phyloP scores from a whole-genome alignment of 108 stramenopile genomes.

The Fragilaria crotonensis region DNA sequence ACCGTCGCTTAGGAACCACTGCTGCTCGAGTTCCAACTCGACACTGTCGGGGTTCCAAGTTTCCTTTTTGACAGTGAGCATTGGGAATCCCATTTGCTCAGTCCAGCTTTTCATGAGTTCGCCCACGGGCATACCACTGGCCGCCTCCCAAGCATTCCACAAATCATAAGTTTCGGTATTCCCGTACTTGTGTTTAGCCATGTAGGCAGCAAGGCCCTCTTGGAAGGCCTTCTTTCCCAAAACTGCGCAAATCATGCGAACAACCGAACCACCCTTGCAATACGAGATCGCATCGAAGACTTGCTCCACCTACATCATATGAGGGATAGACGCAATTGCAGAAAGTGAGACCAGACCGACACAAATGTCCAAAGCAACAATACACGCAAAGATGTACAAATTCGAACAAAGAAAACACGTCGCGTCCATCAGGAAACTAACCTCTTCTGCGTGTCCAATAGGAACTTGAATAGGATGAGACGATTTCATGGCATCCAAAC shows the following conservation, averaged over 20 bases:
- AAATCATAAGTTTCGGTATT: constrained; percentile 90
- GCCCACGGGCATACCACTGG: constrained; percentile 76
- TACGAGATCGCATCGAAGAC: constrained; percentile 95
- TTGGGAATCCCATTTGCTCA: constrained; percentile 92
- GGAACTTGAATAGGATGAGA: constrained; percentile 93
- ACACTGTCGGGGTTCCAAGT: constrained; percentile 67
- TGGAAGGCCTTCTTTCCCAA: constrained; percentile 83
- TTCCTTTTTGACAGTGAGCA: constrained; percentile 65
- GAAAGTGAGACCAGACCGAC: constrained; percentile 90
- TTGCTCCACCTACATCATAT: constrained; percentile 54
- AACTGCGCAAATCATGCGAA: constrained; percentile 89
- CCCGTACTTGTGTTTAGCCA: constrained; percentile 81
- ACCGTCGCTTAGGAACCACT: constrained; percentile 90
- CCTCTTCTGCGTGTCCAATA: constrained; percentile 90
- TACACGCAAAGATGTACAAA: constrained; percentile 74
- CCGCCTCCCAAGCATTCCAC: constrained; percentile 93
- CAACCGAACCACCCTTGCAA: constrained; percentile 82
- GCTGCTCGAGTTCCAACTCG: constrained; percentile 73
- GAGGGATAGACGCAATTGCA: too few relatives aligned
- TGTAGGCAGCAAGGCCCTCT: constrained; percentile 65
- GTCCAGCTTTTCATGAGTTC: constrained; percentile 93
- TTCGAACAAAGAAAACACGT: constrained; percentile 97
- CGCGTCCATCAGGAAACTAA: constrained; percentile 9
- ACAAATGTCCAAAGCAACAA: constrained; percentile 84
- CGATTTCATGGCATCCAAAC: constrained; percentile 78